A percentile compares a stretch with the other conserved stretches of the same genome.
Evolutionary conservation across 495 filamentous ascomycete species (phyloP).

Genomic region (Aspergillus haitiensis): DNA sequence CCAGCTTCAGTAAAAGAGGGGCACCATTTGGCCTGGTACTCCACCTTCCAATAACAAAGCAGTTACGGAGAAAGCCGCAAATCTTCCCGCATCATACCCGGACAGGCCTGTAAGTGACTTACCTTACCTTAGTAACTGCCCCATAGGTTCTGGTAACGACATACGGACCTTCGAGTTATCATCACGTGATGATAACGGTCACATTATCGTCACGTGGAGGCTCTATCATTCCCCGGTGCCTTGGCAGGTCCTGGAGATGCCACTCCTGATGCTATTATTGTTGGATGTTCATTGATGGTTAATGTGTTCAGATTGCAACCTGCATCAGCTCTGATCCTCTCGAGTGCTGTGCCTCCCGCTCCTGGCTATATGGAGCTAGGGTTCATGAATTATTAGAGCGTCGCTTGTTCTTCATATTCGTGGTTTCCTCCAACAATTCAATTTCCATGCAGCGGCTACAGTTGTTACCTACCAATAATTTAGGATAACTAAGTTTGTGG

Average conservation of each 20-base stretch:
- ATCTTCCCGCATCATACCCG: constrained; percentile 1
- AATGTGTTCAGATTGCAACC: not conserved
- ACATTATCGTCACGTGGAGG: constrained; percentile 35
- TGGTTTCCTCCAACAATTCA: constrained; percentile 4
- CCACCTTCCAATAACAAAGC: constrained; percentile 17
- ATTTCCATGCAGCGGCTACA: constrained; percentile 21
- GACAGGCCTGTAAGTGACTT: constrained; percentile 8
- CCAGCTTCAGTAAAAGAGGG: constrained; percentile 27
- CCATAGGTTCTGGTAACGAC: not conserved
- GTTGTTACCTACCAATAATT: constrained; percentile 8
- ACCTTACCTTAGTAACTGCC: not conserved
- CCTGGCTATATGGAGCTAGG: constrained; percentile 1
- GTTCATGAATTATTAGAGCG: not conserved
- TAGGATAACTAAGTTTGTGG: not conserved
- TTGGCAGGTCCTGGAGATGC: constrained; percentile 43
- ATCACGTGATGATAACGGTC: constrained; percentile 30
- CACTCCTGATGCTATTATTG: constrained; percentile 29
- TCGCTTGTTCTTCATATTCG: not conserved
- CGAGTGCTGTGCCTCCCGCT: constrained; percentile 4
- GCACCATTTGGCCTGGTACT: constrained; percentile 19
- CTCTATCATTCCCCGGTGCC: constrained; percentile 31
- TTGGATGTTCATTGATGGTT: constrained; percentile 28
- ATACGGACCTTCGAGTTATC: constrained; percentile 2
- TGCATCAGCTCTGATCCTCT: constrained; percentile 8
- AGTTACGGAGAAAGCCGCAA: constrained; percentile 4